phyloP scores from a whole-genome alignment of 164 flowering plant genomes.

The Magnolia kwangsiensis region DNA sequence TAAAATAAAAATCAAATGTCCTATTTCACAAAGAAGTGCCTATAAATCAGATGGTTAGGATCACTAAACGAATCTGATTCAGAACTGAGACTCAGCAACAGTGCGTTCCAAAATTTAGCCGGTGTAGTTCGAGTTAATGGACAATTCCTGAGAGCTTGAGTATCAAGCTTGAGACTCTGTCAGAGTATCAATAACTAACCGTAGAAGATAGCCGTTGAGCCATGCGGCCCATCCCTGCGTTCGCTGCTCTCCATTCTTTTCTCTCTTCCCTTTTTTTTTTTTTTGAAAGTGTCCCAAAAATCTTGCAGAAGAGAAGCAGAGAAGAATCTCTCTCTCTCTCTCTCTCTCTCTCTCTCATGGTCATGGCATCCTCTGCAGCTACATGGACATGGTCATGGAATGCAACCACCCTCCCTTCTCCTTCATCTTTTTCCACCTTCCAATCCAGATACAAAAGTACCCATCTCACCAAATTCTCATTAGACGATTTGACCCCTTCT shows the following conservation, averaged over 20 bases:
- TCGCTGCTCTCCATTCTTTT: neutral
- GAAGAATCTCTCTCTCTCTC: neutral
- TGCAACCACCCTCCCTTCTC: constrained; percentile 7
- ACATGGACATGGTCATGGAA: constrained; percentile 33
- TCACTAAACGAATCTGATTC: no score
- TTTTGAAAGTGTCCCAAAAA: neutral
- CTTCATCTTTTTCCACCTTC: constrained; percentile 2
- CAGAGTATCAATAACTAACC: no score
- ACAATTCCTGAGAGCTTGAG: no score
- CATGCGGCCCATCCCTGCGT: neutral
- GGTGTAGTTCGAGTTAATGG: no score
- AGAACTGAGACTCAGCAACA: no score
- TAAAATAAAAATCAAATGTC: no score
- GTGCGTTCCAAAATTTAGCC: no score
- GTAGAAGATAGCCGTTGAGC: no score
- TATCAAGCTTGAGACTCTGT: no score
- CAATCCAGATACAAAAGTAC: constrained; percentile 10
- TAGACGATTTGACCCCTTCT: constrained; percentile 11
- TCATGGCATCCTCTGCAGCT: constrained; percentile 24
- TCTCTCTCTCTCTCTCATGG: neutral
- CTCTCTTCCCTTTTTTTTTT: neutral
- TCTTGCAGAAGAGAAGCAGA: neutral
- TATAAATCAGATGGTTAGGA: no score
- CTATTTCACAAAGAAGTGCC: no score
- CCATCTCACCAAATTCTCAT: constrained; percentile 18